Conservation (phyloP, 257 asterid genomes). For the Fraxinus cuspidata region DNA sequence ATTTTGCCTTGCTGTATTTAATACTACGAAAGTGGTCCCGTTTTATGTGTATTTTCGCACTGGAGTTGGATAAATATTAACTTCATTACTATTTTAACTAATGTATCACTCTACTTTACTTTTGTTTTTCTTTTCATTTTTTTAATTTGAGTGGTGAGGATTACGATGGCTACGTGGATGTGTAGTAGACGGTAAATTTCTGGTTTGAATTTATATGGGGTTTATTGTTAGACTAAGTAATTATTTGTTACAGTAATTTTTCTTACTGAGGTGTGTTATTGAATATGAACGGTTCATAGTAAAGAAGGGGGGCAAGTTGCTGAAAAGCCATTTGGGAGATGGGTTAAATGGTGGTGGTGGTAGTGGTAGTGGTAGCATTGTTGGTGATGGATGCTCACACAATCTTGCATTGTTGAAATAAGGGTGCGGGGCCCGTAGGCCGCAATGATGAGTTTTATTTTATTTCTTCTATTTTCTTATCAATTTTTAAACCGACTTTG, state of each 20-base stretch:
- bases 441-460: conserved; percentile 30
- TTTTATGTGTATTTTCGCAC: conserved; percentile 2
- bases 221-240: neutral
- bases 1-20: conserved; percentile 17
- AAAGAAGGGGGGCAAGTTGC: conserved; percentile 51
- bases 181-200: neutral
- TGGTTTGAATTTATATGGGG: neutral
- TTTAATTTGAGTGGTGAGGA: neutral
- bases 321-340: conserved; percentile 38
- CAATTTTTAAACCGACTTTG: conserved; percentile 18
- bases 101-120: conserved; percentile 8
- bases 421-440: conserved; percentile 46
- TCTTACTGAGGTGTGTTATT: conserved; percentile 28
- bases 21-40: conserved; percentile 30
- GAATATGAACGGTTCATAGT: conserved; percentile 37
- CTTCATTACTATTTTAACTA: neutral
- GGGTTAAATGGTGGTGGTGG: conserved; percentile 51
- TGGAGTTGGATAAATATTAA: neutral
- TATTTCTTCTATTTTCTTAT: conserved; percentile 8
- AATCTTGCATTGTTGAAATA: conserved; percentile 42
- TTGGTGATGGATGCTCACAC: conserved; percentile 58
- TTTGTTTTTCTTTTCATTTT: neutral
- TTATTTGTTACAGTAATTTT: neutral
- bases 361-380: conserved; percentile 57
- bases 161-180: conserved; percentile 11